These are phyloP conservation scores for Candida sanyiensis DNA, from an alignment of 805 yeast species.

Conservation along the genomic window DNA sequence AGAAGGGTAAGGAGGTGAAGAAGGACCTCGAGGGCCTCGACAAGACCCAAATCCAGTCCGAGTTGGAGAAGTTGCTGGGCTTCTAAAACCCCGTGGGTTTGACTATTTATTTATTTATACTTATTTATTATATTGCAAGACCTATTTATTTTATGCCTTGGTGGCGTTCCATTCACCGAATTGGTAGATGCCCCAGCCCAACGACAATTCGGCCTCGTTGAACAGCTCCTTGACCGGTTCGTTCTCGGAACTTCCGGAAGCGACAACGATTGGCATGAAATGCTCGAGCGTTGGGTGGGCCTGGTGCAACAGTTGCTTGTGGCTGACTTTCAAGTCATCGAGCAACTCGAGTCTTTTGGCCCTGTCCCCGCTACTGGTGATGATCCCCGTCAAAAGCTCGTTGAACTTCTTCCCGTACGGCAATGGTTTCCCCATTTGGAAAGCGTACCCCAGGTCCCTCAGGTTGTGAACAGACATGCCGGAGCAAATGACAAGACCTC, in stretches of 20 bases:
- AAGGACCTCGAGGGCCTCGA: constrained; percentile 33
- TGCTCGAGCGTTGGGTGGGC: constrained; percentile 82
- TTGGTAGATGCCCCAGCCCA: constrained; percentile 70
- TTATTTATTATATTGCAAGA: constrained; percentile 6
- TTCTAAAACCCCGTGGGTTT: constrained; percentile 7
- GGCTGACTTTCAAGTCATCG: constrained; percentile 28
- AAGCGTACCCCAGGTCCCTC: constrained; percentile 40
- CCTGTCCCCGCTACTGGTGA: constrained; percentile 27
- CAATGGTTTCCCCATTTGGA: constrained; percentile 22
- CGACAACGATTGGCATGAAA: constrained; percentile 59
- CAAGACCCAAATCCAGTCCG: constrained; percentile 19
- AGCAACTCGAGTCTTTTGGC: constrained; percentile 33
- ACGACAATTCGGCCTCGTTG: constrained; percentile 36
- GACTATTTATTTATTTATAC: constrained; percentile 5
- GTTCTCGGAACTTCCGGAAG: constrained; percentile 44
- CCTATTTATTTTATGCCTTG: constrained; percentile 1
- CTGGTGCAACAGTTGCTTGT: constrained; percentile 32
- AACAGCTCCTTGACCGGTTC: constrained; percentile 42
- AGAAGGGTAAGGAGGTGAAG: constrained; percentile 31
- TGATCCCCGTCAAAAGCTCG: constrained; percentile 34
- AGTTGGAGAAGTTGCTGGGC: constrained; percentile 19
- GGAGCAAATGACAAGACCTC: constrained; percentile 53
- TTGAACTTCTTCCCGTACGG: constrained; percentile 55
- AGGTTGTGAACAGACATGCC: constrained; percentile 83
- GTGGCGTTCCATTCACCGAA: constrained; percentile 30